Evolutionary conservation across 2,329 filamentous ascomycete genomes (phyloP).

Genomic region (Gremmenia infestans): DNA sequence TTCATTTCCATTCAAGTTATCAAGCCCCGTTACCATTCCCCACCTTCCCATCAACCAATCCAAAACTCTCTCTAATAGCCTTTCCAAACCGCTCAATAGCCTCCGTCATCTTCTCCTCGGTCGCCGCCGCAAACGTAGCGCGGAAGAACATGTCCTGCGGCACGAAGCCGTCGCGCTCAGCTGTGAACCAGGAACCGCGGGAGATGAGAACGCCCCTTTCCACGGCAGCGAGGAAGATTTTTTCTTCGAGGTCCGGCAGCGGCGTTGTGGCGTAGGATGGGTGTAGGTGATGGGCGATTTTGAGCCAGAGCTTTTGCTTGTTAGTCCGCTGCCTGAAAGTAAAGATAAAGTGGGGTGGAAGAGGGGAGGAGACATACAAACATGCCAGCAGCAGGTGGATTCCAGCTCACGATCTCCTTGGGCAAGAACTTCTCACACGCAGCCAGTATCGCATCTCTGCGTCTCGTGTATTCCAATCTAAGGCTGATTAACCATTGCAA

Average conservation of each 20-base stretch:
- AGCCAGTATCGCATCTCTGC: constrained; percentile 69
- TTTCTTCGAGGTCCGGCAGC: constrained; percentile 70
- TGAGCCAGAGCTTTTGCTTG: constrained; percentile 60
- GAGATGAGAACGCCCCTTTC: constrained; percentile 74
- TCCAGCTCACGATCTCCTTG: constrained; percentile 70
- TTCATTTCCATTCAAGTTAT: neutral
- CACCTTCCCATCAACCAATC: constrained; percentile 6
- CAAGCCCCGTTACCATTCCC: neutral
- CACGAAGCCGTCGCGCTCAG: constrained; percentile 55
- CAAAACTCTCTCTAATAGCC: constrained; percentile 62
- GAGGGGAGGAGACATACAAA: constrained; percentile 61
- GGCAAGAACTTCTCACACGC: constrained; percentile 79
- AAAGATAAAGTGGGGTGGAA: neutral
- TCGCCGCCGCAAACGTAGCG: constrained; percentile 81
- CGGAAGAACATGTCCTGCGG: constrained; percentile 67
- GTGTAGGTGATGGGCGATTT: constrained; percentile 57
- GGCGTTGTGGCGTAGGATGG: constrained; percentile 50
- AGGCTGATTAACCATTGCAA: constrained; percentile 84
- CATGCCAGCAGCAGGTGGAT: constrained; percentile 81
- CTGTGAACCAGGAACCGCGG: constrained; percentile 86
- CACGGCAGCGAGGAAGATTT: constrained; percentile 76
- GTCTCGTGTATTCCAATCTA: constrained; percentile 72
- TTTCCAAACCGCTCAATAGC: constrained; percentile 72
- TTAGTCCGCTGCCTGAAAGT: constrained; percentile 1
- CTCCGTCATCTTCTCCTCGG: constrained; percentile 61